Conservation (phyloP, 495 filamentous ascomycete genomes). For the Hyaloscypha bicolor region DNA sequence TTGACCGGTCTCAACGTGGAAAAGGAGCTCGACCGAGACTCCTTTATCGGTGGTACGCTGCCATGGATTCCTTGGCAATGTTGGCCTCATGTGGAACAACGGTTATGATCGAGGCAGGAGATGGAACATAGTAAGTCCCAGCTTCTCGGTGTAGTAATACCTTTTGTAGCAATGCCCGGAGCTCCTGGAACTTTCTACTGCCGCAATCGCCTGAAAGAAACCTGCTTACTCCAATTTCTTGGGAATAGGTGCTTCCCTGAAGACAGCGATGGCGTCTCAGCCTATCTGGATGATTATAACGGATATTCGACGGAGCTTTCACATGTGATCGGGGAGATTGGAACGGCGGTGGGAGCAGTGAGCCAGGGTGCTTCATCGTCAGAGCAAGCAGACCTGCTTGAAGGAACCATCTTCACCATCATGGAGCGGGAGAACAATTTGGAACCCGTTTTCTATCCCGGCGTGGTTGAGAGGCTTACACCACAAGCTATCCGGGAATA, state of each 20-base stretch:
- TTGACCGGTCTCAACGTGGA: not conserved
- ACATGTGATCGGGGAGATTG: slow-evolving; percentile 2
- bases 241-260: no score
- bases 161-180: no score
- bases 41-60: slow-evolving; percentile 4
- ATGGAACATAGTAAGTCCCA: not conserved
- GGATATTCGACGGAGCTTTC: slow-evolving; percentile 9
- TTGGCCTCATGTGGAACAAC: not conserved
- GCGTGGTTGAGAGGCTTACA: not conserved
- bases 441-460: slow-evolving; percentile 1
- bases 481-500: slow-evolving; percentile 3
- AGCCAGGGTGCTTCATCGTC: not conserved
- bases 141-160: no score
- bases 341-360: not conserved
- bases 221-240: not conserved
- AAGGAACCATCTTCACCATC: not conserved
- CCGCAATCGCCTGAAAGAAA: no score
- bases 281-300: slow-evolving; percentile 12
- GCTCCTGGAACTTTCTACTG: no score
- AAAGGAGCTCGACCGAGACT: not conserved
- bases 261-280: not conserved
- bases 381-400: not conserved
- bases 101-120: not conserved
- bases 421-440: slow-evolving; percentile 5
- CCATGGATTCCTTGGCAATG: not conserved